Percentiles rank a stretch among this genome's conserved stretches.
Conservation (phyloP, 148 eudicot genomes). For the Rhododendron ovatum region DNA sequence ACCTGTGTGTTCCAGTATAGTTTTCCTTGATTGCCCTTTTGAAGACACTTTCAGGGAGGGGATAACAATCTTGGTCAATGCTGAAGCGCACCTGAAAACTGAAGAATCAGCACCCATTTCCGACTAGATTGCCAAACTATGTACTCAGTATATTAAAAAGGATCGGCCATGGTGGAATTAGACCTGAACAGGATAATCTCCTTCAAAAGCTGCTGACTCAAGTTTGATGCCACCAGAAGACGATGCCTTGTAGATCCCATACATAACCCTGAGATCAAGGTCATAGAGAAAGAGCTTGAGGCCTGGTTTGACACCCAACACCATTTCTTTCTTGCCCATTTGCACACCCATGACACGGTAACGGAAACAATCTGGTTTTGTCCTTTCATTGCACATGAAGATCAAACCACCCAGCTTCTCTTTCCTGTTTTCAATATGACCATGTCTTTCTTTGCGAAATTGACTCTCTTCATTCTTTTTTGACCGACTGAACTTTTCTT, state of each 20-base stretch:
- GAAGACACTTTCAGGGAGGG: slow-evolving; percentile 64
- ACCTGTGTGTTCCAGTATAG: slow-evolving; percentile 58
- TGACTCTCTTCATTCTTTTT: neutral
- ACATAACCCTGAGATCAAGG: slow-evolving; percentile 61
- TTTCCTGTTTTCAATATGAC: slow-evolving; percentile 15
- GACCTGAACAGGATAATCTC: slow-evolving; percentile 83
- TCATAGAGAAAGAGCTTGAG: slow-evolving; percentile 74
- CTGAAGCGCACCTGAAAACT: slow-evolving; percentile 60
- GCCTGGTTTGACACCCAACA: slow-evolving; percentile 61
- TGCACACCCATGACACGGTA: slow-evolving; percentile 70
- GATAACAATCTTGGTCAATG: slow-evolving; percentile 52
- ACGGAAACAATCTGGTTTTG: slow-evolving; percentile 71
- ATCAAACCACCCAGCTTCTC: slow-evolving; percentile 45
- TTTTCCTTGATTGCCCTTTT: slow-evolving; percentile 65
- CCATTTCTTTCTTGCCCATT: slow-evolving; percentile 43
- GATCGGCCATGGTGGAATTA: neutral
- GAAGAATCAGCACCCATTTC: slow-evolving; percentile 3
- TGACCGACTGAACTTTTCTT: neutral
- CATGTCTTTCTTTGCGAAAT: slow-evolving; percentile 16
- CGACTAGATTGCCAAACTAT: neutral
- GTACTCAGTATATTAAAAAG: neutral
- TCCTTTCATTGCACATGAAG: slow-evolving; percentile 80
- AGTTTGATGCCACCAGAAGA: slow-evolving; percentile 74
- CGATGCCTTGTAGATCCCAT: slow-evolving; percentile 64
- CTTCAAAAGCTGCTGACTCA: slow-evolving; percentile 76